Evolutionary conservation across 1,284 basidiomycete genomes (phyloP).

Genomic region (Apiotrichum gracile): DNA sequence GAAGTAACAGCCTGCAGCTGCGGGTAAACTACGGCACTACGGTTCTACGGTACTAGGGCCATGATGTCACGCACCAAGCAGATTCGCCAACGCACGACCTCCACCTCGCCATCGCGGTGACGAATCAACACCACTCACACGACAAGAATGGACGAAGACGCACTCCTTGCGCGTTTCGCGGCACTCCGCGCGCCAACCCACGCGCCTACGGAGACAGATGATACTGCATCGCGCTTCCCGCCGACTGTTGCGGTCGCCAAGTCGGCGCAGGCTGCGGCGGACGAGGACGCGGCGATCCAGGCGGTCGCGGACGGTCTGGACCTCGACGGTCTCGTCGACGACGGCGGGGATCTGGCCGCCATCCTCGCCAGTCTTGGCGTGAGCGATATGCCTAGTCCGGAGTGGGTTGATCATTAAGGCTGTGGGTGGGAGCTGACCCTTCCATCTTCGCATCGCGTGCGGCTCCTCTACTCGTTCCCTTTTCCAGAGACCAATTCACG

Average conservation of each 20-base stretch:
- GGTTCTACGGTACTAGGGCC: too few relatives aligned
- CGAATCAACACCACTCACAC: not conserved
- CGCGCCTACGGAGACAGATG: not conserved
- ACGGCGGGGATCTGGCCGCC: slow-evolving; percentile 14
- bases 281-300: slow-evolving; percentile 24
- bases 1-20: too few relatives aligned
- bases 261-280: slow-evolving; percentile 10
- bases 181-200: slow-evolving; percentile 5
- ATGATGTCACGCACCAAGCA: too few relatives aligned
- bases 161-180: slow-evolving; percentile 6
- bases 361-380: slow-evolving; percentile 13
- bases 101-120: too few relatives aligned
- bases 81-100: too few relatives aligned
- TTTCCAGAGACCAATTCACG: too few relatives aligned
- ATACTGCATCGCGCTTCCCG: not conserved
- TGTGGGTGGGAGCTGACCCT: not conserved
- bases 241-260: not conserved
- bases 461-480: too few relatives aligned
- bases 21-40: too few relatives aligned
- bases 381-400: too few relatives aligned
- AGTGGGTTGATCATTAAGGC: not conserved
- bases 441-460: too few relatives aligned
- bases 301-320: slow-evolving; percentile 20
- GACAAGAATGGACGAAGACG: slow-evolving; percentile 4
- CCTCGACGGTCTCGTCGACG: slow-evolving; percentile 1